A percentile compares a stretch with the other conserved stretches of the same genome.
Conservation (phyloP, 192 early-diverging fungal genomes). For the Coemansia sp. region DNA sequence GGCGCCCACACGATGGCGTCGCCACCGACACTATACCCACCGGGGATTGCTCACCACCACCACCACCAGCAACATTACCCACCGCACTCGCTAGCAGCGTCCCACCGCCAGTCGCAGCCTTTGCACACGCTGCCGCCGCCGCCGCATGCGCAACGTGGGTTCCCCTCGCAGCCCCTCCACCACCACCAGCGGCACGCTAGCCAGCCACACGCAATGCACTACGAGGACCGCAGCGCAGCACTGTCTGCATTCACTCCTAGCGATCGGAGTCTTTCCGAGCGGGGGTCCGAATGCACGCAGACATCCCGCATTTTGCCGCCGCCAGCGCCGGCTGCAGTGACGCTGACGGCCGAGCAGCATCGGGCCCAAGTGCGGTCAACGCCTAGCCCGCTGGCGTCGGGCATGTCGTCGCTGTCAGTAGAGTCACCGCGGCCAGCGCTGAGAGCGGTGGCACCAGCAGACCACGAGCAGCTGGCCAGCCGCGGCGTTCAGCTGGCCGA, state of each 20-base stretch:
- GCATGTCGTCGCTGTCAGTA: constrained; percentile 33
- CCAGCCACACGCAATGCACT: constrained; percentile 22
- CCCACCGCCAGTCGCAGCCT: constrained; percentile 6
- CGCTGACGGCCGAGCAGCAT: constrained; percentile 13
- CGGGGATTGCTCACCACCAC: constrained; percentile 26
- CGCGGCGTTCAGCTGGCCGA: constrained; percentile 25
- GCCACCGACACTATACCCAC: constrained; percentile 42
- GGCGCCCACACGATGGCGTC: constrained; percentile 26
- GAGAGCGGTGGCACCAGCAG: neutral
- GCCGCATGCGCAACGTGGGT: constrained; percentile 5
- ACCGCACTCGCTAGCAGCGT: constrained; percentile 3
- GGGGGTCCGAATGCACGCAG: constrained; percentile 3
- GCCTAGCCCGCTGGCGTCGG: constrained; percentile 33
- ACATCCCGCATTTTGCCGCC: constrained; percentile 13
- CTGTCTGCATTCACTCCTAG: neutral
- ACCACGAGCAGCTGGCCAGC: constrained; percentile 11
- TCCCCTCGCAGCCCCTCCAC: constrained; percentile 23
- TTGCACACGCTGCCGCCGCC: constrained; percentile 13
- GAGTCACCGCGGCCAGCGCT: constrained; percentile 4
- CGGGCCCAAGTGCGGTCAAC: constrained; percentile 8
- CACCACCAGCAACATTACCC: too few relatives aligned
- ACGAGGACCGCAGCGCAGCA: neutral
- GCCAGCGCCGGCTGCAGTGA: constrained; percentile 21
- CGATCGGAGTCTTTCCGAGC: constrained; percentile 5
- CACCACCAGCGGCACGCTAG: constrained; percentile 40